These are phyloP conservation scores for Mucor mucedo DNA, from an alignment of 371 early-diverging fungal species.

Conservation along the genomic window DNA sequence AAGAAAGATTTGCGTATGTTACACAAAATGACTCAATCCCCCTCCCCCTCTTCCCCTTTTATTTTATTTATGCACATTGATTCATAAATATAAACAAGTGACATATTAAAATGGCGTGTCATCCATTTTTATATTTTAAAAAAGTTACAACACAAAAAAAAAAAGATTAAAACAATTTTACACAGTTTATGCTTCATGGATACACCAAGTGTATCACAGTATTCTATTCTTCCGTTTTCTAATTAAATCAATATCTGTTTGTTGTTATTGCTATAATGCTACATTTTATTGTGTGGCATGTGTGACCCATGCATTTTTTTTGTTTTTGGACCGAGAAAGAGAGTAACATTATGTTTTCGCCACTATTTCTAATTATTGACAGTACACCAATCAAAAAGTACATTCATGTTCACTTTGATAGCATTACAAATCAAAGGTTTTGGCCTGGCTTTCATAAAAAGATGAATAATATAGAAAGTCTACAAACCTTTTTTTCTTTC, in stretches of 20 bases:
- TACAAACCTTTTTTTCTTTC: background rate
- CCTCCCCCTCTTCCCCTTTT: background rate
- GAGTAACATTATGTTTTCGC: background rate
- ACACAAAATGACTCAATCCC: background rate
- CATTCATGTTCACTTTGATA: background rate
- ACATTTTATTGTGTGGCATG: background rate
- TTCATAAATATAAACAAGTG: too few relatives aligned
- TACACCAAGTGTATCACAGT: background rate
- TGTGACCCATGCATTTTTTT: background rate
- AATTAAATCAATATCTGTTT: too few relatives aligned
- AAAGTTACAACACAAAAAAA: background rate
- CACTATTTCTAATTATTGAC: too few relatives aligned
- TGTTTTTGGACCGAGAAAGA: background rate
- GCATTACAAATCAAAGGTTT: too few relatives aligned
- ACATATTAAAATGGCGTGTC: background rate
- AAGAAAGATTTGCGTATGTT: background rate
- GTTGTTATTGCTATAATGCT: background rate
- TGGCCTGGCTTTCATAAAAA: too few relatives aligned
- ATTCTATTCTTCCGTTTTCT: too few relatives aligned
- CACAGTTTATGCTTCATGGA: background rate
- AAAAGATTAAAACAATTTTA: background rate
- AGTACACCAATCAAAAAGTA: background rate
- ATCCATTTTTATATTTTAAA: background rate
- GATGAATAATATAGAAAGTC: background rate
- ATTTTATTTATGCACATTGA: too few relatives aligned